Base-by-base conservation (phyloP, 805 yeast species). In the Kregervanrija fluxuum region DNA sequence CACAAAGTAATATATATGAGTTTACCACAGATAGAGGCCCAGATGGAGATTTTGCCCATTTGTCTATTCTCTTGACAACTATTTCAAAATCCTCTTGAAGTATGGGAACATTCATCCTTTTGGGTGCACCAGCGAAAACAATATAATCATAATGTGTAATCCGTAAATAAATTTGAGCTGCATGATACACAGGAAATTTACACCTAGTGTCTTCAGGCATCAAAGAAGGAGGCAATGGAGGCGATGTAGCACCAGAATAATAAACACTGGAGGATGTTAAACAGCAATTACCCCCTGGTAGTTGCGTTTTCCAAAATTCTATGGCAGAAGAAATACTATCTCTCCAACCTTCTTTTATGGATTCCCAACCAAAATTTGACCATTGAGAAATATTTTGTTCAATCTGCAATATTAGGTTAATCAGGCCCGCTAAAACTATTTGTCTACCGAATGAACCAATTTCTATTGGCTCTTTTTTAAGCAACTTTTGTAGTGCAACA, bases 111-210 rank as follows among this genome's bases (percentile, higher is more conserved):
- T 77, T 82, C 78, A 81, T 77, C 51, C 86, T 72, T 53, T 79
- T 75, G 0, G 90, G 90, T 2, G 86, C 82, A 0, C 95, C 95
- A 2, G 89, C 79, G 57, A 69, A 83, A 4, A 83, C 79, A 45
- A 85, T 82, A 49, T 82, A 77, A 58, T 86, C 93, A 56, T 81
- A 80, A 46, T 83, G 85, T 44, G 80, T 77, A 17, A 82, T 70
- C 45, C 80, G 71, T 38, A 85, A 68, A 12, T 76, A 69, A 5
- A 82, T 75, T 51, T 82, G 88, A 1, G 85, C 77, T 59, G 83
- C 69, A 56, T 85, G 88, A 59, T 78, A 82, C 48, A 79, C 75
- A 0, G 89, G 82, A 42, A 74, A 69, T 40, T 73, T 74, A 55
- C 84, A 80, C 32, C 75, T 62, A 2, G 64, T 55, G 47, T 64